These are phyloP conservation scores for Anastatica hierochuntica DNA, from an alignment of 345 rosid species.

Conservation along the genomic window DNA sequence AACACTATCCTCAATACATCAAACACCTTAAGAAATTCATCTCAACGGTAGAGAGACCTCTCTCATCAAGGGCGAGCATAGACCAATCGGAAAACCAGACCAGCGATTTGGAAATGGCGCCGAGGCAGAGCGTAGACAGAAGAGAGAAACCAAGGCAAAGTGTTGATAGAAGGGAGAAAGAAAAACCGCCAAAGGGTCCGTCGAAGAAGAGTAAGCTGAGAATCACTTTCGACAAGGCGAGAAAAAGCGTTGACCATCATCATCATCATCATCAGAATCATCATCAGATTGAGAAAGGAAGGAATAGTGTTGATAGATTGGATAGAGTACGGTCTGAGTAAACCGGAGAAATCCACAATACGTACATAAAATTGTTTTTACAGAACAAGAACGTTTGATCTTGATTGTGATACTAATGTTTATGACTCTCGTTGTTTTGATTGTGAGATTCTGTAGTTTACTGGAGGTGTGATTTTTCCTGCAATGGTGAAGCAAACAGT, in stretches of 20 bases:
- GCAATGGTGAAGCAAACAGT: slow-evolving; percentile 5
- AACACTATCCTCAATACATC: slow-evolving; percentile 73
- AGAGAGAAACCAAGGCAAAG: slow-evolving; percentile 85
- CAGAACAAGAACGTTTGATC: slow-evolving; percentile 14
- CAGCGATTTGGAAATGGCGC: slow-evolving; percentile 52
- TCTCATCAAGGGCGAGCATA: slow-evolving; percentile 47
- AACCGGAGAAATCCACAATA: slow-evolving; percentile 9
- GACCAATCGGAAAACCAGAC: slow-evolving; percentile 53
- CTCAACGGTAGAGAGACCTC: slow-evolving; percentile 70
- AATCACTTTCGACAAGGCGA: slow-evolving; percentile 61
- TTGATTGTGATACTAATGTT: slow-evolving; percentile 15
- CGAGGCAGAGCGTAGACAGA: slow-evolving; percentile 80
- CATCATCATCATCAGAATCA: slow-evolving; percentile 10
- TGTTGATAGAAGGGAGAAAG: slow-evolving; percentile 54
- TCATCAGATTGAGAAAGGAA: slow-evolving; percentile 60
- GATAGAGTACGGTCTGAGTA: slow-evolving; percentile 55
- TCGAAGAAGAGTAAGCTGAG: slow-evolving; percentile 37
- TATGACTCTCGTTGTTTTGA: slow-evolving; percentile 2
- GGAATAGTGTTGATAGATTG: slow-evolving; percentile 91
- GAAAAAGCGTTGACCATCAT: slow-evolving; percentile 53
- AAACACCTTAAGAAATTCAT: slow-evolving; percentile 92
- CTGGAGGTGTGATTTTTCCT: not conserved
- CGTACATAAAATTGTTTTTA: slow-evolving; percentile 18
- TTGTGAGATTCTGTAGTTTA: slow-evolving; percentile 17
- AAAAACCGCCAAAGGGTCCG: slow-evolving; percentile 32